These are phyloP conservation scores for Penicillium expansum DNA, from an alignment of 2,329 filamentous ascomycete species.

Conservation along the genomic window DNA sequence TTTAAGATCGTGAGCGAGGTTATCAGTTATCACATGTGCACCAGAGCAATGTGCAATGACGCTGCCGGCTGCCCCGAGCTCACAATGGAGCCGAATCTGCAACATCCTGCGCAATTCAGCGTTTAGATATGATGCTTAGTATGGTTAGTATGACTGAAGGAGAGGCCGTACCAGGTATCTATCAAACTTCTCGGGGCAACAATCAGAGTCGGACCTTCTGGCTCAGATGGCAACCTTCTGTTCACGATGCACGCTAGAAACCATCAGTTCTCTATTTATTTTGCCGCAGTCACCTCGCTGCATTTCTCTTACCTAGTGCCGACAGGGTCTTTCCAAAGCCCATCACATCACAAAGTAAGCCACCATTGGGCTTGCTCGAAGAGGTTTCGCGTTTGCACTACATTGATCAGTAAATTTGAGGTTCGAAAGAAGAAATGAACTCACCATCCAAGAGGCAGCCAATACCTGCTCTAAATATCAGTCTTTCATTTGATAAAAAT, in stretches of 20 bases:
- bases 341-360: conserved; percentile 1
- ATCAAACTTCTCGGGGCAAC: neutral
- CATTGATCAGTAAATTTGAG: neutral
- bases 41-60: neutral
- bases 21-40: neutral
- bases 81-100: neutral
- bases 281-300: too few species aligned
- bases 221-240: neutral
- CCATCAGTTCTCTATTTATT: neutral
- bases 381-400: neutral
- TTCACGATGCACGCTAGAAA: neutral
- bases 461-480: neutral
- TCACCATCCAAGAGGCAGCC: neutral
- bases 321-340: neutral
- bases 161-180: neutral
- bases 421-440: neutral
- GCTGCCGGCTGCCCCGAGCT: fast-evolving
- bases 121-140: too few species aligned
- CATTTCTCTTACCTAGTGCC: neutral
- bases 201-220: neutral
- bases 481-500: neutral
- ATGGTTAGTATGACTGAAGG: neutral
- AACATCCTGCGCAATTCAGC: neutral
- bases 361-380: neutral
- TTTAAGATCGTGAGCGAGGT: neutral